These are phyloP conservation scores for Calophaca sinica DNA, from an alignment of 306 rosid genomes.

Conservation along the genomic window DNA sequence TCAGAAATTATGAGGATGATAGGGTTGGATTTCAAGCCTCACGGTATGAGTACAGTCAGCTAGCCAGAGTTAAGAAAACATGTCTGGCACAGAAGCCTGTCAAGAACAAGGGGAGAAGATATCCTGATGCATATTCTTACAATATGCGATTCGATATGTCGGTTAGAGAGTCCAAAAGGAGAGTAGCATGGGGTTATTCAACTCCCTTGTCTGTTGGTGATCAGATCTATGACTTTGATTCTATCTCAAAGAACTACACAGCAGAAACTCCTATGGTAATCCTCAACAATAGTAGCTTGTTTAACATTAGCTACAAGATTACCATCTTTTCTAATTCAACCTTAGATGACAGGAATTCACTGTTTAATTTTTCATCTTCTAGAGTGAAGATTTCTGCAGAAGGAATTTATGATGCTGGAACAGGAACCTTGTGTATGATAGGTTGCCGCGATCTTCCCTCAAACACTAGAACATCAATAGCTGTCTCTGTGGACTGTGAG, in stretches of 20 bases:
- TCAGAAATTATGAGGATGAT: slow-evolving; percentile 1
- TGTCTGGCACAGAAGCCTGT: slow-evolving; percentile 45
- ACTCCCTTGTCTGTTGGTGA: slow-evolving; percentile 53
- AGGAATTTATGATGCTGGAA: slow-evolving; percentile 62
- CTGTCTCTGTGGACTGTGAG: slow-evolving; percentile 57
- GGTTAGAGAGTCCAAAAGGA: slow-evolving; percentile 31
- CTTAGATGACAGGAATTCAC: not conserved
- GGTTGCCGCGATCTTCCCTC: slow-evolving; percentile 59
- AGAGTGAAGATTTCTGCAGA: slow-evolving; percentile 54
- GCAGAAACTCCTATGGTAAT: not conserved
- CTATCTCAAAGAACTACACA: not conserved
- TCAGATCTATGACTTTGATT: slow-evolving; percentile 1
- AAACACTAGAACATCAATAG: slow-evolving; percentile 2
- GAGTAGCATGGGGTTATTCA: slow-evolving; percentile 46
- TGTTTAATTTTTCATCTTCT: slow-evolving; percentile 18
- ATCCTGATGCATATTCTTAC: slow-evolving; percentile 42
- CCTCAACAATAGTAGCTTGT: slow-evolving; percentile 14
- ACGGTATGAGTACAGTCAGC: slow-evolving; percentile 60
- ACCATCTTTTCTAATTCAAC: not conserved
- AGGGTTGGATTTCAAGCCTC: not conserved
- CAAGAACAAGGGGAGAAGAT: slow-evolving; percentile 10
- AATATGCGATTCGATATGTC: slow-evolving; percentile 59
- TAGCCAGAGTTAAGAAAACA: slow-evolving; percentile 46
- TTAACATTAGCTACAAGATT: slow-evolving; percentile 54
- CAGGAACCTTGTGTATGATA: slow-evolving; percentile 75